Percentiles rank a stretch among this genome's conserved stretches.
Conservation (phyloP, 495 filamentous ascomycete species). For the Friedmanniomyces simplex region DNA sequence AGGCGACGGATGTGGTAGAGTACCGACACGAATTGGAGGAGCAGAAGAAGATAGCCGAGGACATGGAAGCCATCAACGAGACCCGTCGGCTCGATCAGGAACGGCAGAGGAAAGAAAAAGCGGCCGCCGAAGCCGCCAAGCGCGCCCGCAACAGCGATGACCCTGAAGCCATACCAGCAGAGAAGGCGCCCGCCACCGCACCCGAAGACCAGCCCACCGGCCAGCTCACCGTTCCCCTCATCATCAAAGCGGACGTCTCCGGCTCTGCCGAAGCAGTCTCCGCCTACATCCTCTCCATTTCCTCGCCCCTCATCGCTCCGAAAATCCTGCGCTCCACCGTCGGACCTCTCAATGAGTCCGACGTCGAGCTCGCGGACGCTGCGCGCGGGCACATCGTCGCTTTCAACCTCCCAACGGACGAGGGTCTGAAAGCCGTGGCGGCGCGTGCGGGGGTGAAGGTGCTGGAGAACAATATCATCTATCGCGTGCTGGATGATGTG, state of each 20-base stretch:
- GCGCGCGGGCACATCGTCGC: conserved; percentile 65
- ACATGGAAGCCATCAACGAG: conserved; percentile 70
- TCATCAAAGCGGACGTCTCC: conserved; percentile 86
- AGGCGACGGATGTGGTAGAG: conserved; percentile 68
- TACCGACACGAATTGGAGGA: conserved; percentile 60
- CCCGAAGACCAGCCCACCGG: conserved; percentile 29
- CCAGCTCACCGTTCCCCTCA: conserved; percentile 60
- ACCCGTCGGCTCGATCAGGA: conserved; percentile 52
- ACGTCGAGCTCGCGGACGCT: conserved; percentile 74
- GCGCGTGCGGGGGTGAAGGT: conserved; percentile 60
- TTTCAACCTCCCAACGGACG: conserved; percentile 71
- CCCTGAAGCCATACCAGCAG: conserved; percentile 13
- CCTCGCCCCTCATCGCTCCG: conserved; percentile 71
- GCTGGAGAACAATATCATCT: conserved; percentile 84
- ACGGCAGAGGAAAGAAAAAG: conserved; percentile 43
- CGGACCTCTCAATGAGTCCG: conserved; percentile 72
- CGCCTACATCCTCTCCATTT: conserved; percentile 59
- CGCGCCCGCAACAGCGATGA: conserved; percentile 5
- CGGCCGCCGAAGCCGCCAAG: conserved; percentile 25
- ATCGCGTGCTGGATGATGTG: conserved; percentile 77
- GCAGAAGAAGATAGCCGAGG: conserved; percentile 48
- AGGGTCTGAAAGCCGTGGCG: conserved; percentile 58
- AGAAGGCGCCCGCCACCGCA: conserved; percentile 15
- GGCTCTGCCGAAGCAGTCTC: conserved; percentile 87
- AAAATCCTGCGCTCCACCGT: conserved; percentile 67